Conservation (phyloP, 176 grass and related monocot genomes). For the Rhynchospora pubera region DNA sequence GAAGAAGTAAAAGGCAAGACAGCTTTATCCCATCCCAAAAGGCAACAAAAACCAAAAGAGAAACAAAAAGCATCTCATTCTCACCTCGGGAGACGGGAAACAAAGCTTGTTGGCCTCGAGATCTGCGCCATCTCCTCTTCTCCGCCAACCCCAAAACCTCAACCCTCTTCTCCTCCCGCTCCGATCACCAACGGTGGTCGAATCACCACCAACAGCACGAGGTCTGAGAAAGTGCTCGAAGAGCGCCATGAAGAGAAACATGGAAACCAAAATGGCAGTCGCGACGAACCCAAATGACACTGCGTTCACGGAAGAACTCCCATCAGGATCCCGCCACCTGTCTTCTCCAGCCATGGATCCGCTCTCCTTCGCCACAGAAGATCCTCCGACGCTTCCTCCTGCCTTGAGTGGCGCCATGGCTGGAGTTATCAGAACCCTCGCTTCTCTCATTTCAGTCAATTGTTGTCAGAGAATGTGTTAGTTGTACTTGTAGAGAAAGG, state of each 20-base stretch:
- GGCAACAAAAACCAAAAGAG: background rate
- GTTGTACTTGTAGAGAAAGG: background rate
- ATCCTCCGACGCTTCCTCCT: constrained; percentile 26
- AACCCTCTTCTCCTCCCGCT: background rate
- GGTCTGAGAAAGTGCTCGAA: constrained; percentile 76
- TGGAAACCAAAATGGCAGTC: constrained; percentile 91
- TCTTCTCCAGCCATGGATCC: constrained; percentile 27
- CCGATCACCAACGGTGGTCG: background rate
- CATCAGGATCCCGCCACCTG: constrained; percentile 67
- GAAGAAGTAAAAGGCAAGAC: constrained; percentile 37
- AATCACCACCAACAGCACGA: constrained; percentile 2
- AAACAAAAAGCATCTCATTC: background rate
- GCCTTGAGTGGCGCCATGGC: constrained; percentile 12
- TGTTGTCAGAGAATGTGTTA: background rate
- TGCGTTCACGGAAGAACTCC: constrained; percentile 52
- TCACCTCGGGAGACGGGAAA: constrained; percentile 17
- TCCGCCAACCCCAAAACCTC: background rate
- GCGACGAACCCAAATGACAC: constrained; percentile 98
- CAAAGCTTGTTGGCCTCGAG: constrained; percentile 25
- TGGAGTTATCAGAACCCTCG: constrained; percentile 8
- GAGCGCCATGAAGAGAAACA: constrained; percentile 97
- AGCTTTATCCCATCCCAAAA: constrained; percentile 17
- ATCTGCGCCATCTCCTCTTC: constrained; percentile 10
- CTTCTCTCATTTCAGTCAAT: background rate
- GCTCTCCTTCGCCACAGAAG: constrained; percentile 12